Evolutionary conservation across 805 yeast species (phyloP), one percentile per base, ranked within the genome.

Genomic region (Ogataea henricii): DNA sequence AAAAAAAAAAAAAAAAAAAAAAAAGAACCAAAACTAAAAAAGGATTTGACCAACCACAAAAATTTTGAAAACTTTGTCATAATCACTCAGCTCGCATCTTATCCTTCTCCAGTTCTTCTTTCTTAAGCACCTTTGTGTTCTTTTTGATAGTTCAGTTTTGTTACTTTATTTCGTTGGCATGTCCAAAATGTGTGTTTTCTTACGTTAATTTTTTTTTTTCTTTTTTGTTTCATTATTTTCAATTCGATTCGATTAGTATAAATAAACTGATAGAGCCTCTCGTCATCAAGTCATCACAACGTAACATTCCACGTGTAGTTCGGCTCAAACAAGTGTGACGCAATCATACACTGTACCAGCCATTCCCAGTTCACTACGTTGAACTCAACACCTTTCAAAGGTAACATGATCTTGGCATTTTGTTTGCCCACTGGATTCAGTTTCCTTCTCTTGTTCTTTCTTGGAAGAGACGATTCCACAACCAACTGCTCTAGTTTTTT

Each of bases 261-360:
- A n/a, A n/a, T n/a, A n/a, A n/a, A 4, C n/a, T 14, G 16, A 30
- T 30, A 30, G 34, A 30, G 32, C 34, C 18, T n/a, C n/a, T 13
- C 10, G 4, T 30, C 34, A 30, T 14, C 18, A 16, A 13, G 18
- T 16, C 25, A 6, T 22, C 8, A 22, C 25, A 22, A 22, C 25
- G 8, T 6, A 3, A 30, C 64, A 63, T 49, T 71, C 65, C 21
- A 49, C 16, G 29, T 44, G 37, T 49, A 51, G 29, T 32, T 32
- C 4, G 58, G 55, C 26, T 52, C 52, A 36, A 58, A 49, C 21
- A 40, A 40, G 14, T 35, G 40, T 5, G 52, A 45, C 1, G 59
- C 58, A 21, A 82, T 80, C 13, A 80, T 70, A 64, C 85, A 78
- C 50, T 82, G 87, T 1, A 81, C 85, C 1, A 81, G 70, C 87